Conservation (phyloP, 345 rosid genomes). For the Lepidium africanum region DNA sequence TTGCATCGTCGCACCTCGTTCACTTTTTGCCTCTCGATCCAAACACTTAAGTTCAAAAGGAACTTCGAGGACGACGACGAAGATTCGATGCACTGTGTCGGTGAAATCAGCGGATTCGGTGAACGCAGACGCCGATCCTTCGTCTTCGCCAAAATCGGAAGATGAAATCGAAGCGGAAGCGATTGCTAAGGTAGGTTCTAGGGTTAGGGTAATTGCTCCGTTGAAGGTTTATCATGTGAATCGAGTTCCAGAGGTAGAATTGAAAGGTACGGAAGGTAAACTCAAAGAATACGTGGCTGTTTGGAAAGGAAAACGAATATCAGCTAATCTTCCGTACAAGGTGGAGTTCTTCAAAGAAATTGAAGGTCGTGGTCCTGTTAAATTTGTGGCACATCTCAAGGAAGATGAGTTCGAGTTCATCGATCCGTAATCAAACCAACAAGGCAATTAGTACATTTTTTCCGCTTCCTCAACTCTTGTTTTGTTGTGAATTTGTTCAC, state of each 20-base stretch:
- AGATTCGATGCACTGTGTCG: conserved; percentile 37
- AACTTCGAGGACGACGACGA: not conserved
- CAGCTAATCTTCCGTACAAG: conserved; percentile 78
- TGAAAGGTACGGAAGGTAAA: conserved; percentile 65
- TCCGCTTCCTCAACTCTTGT: not conserved
- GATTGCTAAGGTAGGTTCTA: conserved; percentile 45
- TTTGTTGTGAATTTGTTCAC: not conserved
- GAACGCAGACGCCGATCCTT: conserved; percentile 12
- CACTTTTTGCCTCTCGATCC: conserved; percentile 4
- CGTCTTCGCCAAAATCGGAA: conserved; percentile 22
- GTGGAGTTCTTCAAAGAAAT: conserved; percentile 52
- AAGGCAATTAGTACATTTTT: conserved; percentile 7
- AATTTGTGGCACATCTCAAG: conserved; percentile 71
- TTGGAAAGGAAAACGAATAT: conserved; percentile 72
- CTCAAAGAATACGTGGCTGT: conserved; percentile 57
- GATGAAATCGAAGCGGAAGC: conserved; percentile 18
- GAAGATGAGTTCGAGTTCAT: conserved; percentile 73
- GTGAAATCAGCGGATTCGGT: conserved; percentile 20
- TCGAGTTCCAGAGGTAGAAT: conserved; percentile 63
- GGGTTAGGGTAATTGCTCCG: conserved; percentile 61
- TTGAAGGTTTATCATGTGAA: conserved; percentile 83
- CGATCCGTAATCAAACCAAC: conserved; percentile 19
- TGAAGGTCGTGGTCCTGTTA: conserved; percentile 63
- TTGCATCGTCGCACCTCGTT: conserved; percentile 1
- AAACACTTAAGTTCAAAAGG: conserved; percentile 1